Percentiles rank a stretch among this genome's conserved stretches.
phyloP scores from a whole-genome alignment of 805 yeast genomes.

The Kurtzmaniella cleridarum region DNA sequence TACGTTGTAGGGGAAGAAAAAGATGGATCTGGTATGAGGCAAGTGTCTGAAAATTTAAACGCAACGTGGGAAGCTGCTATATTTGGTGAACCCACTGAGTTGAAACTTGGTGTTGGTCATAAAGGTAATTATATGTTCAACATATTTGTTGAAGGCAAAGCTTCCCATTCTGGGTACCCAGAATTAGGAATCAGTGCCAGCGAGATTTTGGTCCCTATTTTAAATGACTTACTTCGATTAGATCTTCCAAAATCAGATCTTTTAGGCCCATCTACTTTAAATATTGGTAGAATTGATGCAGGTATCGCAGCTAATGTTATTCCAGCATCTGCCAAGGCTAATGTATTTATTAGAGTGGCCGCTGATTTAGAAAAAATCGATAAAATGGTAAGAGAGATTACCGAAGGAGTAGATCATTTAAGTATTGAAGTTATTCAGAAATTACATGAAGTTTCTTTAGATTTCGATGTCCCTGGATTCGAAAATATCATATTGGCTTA shows the following conservation, averaged over 20 bases:
- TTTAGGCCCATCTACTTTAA: slow-evolving; percentile 58
- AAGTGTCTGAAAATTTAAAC: slow-evolving; percentile 35
- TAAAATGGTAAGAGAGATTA: slow-evolving; percentile 27
- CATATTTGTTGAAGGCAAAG: slow-evolving; percentile 46
- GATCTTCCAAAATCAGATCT: slow-evolving; percentile 47
- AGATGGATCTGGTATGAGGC: slow-evolving; percentile 59
- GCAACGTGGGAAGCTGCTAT: slow-evolving; percentile 55
- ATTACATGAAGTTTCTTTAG: slow-evolving; percentile 42
- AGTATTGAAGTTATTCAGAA: slow-evolving; percentile 10
- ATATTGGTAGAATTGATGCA: slow-evolving; percentile 51
- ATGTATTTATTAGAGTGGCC: slow-evolving; percentile 50
- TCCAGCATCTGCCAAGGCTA: slow-evolving; percentile 52
- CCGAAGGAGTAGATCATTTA: slow-evolving; percentile 22
- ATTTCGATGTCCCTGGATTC: slow-evolving; percentile 61
- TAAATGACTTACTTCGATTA: slow-evolving; percentile 38
- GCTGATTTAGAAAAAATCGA: slow-evolving; percentile 35
- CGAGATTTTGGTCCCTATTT: slow-evolving; percentile 46
- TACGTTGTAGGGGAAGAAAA: slow-evolving; percentile 70
- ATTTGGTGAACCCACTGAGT: slow-evolving; percentile 75
- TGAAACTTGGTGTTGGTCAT: slow-evolving; percentile 64
- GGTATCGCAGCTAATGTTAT: slow-evolving; percentile 67
- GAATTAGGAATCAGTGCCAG: slow-evolving; percentile 62
- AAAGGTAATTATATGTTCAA: slow-evolving; percentile 49
- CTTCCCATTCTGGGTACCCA: slow-evolving; percentile 69
- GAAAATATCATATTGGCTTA: slow-evolving; percentile 47